Evolutionary conservation across 345 rosid species (phyloP), one percentile per base, ranked within the genome.

Genomic region (Eutrema heterophyllum): DNA sequence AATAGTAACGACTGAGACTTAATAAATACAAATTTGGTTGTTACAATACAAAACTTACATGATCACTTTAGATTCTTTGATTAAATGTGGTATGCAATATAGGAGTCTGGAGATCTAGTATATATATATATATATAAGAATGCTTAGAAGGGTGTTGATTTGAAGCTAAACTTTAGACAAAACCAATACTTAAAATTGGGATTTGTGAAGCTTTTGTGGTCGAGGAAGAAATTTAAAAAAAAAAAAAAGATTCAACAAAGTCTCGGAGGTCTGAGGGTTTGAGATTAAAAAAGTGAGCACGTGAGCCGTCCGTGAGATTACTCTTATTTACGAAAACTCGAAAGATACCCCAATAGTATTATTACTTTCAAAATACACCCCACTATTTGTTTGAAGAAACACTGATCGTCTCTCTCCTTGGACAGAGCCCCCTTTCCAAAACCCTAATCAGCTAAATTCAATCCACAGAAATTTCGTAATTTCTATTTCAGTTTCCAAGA

Each of bases 401-500:
- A 44, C 36, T 39, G 51, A 5, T 56, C 58, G 40, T 68, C 64
- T 16, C 74, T 32, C 38, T 30, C 55, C 15, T 52, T 36, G 4
- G 44, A 29, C 43, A 46, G 10, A 61, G 4, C 56, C 57, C 16
- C 36, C 15, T 46, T 48, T 14, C 29, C 52, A 48, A 65, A 71
- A 60, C 79, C 79, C 79, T 75, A 74, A 61, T 32, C 52, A 10
- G 29, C 52, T 56, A 46, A n/a, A n/a, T 24, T 27, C 24, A 62
- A 8, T 55, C 44, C 27, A 10, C 39, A 32, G 29, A 73, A 55
- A 2, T 55, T 41, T 67, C 61, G 18, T 18, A 16, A 48, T 13
- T 66, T 3, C 46, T 16, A 29, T 58, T 65, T 49, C 6, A 21
- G 49, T 36, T 56, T 18, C 38, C 40, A 7, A 33, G 29, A 3